Conservation (phyloP, 768 basidiomycete genomes). For the Auricularia auricula-judae region DNA sequence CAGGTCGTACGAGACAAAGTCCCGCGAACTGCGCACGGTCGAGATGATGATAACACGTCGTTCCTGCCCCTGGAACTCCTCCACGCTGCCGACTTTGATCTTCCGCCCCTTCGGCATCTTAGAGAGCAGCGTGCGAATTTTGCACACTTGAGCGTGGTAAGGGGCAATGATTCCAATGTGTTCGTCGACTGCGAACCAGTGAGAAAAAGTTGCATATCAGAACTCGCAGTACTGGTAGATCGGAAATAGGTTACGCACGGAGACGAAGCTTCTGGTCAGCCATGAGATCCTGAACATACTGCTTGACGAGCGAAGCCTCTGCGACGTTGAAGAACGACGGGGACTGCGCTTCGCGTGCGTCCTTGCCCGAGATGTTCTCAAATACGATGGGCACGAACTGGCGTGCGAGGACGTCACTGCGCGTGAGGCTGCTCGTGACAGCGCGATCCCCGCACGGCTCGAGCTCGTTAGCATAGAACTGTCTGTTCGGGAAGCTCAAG, state of each 20-base stretch:
- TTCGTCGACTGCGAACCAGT: too few species aligned
- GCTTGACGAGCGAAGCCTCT: conserved; percentile 42
- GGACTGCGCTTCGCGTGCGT: conserved; percentile 53
- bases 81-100: conserved; percentile 27
- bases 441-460: conserved; percentile 29
- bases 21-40: conserved; percentile 43
- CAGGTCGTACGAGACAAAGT: conserved; percentile 39
- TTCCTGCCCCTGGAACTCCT: conserved; percentile 36
- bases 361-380: conserved; percentile 47
- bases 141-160: conserved; percentile 27
- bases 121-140: conserved; percentile 19
- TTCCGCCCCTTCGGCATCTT: conserved; percentile 6
- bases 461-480: conserved; percentile 48
- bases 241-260: conserved; percentile 2
- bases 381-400: conserved; percentile 51
- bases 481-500: conserved; percentile 47
- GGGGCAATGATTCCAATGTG: conserved; percentile 31
- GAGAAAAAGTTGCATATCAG: too few species aligned
- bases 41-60: conserved; percentile 47
- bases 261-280: conserved; percentile 16
- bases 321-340: conserved; percentile 65
- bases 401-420: conserved; percentile 30
- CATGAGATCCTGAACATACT: conserved; percentile 29
- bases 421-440: conserved; percentile 27
- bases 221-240: background rate